Evolutionary conservation across 75 land plant genomes (phyloP), one percentile per base, ranked within the genome.

Genomic region (Pinus tabuliformis): DNA sequence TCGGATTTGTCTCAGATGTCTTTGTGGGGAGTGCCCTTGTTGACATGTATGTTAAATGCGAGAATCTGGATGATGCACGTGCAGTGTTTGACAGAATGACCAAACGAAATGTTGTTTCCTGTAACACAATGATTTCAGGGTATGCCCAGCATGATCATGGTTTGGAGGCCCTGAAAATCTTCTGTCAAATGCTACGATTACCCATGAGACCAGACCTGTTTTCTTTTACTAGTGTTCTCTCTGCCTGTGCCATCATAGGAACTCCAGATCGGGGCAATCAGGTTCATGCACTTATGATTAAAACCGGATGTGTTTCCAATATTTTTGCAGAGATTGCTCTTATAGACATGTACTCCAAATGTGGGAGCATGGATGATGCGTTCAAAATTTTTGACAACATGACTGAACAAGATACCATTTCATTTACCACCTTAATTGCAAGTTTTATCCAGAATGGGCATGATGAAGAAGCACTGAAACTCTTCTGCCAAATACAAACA

Each of bases 401-500:
- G 79, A 58, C 76, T 14, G 72, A 15, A 24, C 82, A 73, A 71
- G 78, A 88, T 76, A 20, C 81, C 68, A 77, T 93, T 8, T 72
- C 89, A 37, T 95, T 96, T 96, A 91, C 86, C 76, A 85, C 91
- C 2, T 86, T 95, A 86, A 80, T 91, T 58, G 82, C 79, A 15
- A 90, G 85, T 8, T 87, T 78, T 75, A 77, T 82, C 12, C 78
- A 83, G 28, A 78, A 82, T 73, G 87, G 87, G 56, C 73, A 14
- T 74, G 79, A 85, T 39, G 77, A 76, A 45, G 86, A 93, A 59
- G 91, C 91, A 18, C 63, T 93, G 22, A 30, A 77, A 59, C 59
- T 85, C 21, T 93, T 81, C 65, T 6, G 26, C 3, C 71, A 83
- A 56, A 90, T 91, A 93, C 64, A 5, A 28, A 70, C 20, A 36